A percentile compares a stretch with the other conserved stretches of the same genome.
Conservation (phyloP, 129 eudicot species). For the Scalesia atractyloides region DNA sequence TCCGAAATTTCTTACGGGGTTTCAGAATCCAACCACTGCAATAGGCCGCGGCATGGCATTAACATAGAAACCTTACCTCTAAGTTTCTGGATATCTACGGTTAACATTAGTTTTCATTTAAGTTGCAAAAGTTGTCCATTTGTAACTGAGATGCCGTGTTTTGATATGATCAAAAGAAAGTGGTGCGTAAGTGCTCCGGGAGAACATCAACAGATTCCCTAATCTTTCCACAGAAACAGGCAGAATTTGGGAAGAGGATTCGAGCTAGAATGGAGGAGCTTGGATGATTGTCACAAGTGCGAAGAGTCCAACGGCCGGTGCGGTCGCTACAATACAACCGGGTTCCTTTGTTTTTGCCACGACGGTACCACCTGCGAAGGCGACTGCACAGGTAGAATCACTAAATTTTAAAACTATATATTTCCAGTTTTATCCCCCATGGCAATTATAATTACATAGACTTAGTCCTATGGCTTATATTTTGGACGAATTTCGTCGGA, state of each 20-base stretch:
- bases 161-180: too few species aligned
- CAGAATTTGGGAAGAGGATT: slow-evolving; percentile 3
- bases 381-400: slow-evolving; percentile 29
- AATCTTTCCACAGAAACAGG: not conserved
- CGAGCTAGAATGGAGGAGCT: not conserved
- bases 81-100: too few species aligned
- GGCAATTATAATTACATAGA: too few species aligned
- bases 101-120: too few species aligned
- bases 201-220: not conserved
- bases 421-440: too few species aligned
- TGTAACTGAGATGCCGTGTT: too few species aligned
- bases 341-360: slow-evolving; percentile 26
- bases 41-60: slow-evolving; percentile 9
- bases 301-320: slow-evolving; percentile 12
- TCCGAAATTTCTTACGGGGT: not conserved
- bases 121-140: too few species aligned
- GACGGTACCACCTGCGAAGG: slow-evolving; percentile 1
- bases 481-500: too few species aligned
- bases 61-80: too few species aligned
- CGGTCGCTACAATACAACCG: not conserved
- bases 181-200: too few species aligned
- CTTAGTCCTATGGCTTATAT: too few species aligned
- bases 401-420: too few species aligned
- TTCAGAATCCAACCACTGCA: not conserved
- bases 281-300: slow-evolving; percentile 6